phyloP scores from a whole-genome alignment of 805 yeast species.

The Starmera quercuum region DNA sequence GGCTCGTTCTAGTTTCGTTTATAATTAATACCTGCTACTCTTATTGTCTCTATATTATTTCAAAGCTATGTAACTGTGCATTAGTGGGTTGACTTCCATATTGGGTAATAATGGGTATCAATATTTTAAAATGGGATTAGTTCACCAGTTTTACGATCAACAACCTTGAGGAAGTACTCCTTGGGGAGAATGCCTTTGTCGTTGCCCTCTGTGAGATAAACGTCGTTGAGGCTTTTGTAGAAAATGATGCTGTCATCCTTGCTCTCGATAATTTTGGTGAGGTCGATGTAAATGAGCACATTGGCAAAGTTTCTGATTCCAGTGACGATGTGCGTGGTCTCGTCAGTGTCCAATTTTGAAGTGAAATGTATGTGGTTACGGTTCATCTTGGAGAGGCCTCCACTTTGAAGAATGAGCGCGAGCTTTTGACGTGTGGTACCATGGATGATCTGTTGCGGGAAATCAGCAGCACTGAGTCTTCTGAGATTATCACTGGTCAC shows the following conservation, averaged over 20 bases:
- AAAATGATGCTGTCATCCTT: constrained; percentile 40
- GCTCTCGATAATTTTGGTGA: constrained; percentile 33
- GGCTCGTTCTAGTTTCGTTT: too few species aligned
- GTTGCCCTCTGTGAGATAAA: constrained; percentile 60
- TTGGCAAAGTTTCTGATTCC: constrained; percentile 60
- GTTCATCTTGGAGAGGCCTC: constrained; percentile 60
- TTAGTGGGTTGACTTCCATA: neutral
- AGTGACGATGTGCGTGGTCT: constrained; percentile 43
- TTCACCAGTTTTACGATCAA: constrained; percentile 19
- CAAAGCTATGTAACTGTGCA: too few species aligned
- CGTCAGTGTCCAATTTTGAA: constrained; percentile 37
- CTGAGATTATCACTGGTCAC: constrained; percentile 35
- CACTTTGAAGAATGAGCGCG: constrained; percentile 36
- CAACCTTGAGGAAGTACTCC: constrained; percentile 34
- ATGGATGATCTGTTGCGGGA: constrained; percentile 59
- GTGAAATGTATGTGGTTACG: constrained; percentile 89
- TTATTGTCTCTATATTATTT: too few species aligned
- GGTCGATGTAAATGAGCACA: constrained; percentile 58
- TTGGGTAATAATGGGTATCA: neutral
- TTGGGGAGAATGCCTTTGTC: constrained; percentile 41
- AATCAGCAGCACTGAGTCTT: constrained; percentile 29
- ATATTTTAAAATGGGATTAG: neutral
- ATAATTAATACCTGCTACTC: too few species aligned
- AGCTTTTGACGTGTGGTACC: constrained; percentile 61
- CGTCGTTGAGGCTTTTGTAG: constrained; percentile 65